phyloP scores from a whole-genome alignment of 768 basidiomycete genomes.

The Glaciozyma antarctica region DNA sequence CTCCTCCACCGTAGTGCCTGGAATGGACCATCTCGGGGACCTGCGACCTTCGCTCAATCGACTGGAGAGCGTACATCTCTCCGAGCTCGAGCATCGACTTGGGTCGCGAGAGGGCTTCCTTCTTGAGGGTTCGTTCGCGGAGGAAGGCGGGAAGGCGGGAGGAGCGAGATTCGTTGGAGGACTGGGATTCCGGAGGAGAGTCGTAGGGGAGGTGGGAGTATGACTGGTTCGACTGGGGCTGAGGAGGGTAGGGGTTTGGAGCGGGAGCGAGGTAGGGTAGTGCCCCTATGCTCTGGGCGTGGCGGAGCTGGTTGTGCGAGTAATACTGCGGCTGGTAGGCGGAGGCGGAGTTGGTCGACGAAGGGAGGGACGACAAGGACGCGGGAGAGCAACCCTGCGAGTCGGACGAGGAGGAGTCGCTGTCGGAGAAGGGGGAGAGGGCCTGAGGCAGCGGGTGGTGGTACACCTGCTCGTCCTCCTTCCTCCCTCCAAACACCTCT shows the following conservation, averaged over 20 bases:
- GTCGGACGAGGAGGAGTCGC: conserved; percentile 11
- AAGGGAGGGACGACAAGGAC: conserved; percentile 25
- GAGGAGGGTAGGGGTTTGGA: no score
- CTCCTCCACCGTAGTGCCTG: not conserved
- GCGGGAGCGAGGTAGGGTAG: no score
- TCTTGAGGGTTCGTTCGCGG: conserved; percentile 10
- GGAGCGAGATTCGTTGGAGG: not conserved
- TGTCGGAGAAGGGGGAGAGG: conserved; percentile 25
- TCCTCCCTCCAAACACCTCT: conserved; percentile 9
- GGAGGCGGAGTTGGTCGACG: conserved; percentile 22
- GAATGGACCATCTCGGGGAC: not conserved
- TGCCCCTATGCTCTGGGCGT: conserved; percentile 13
- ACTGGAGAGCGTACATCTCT: conserved; percentile 11
- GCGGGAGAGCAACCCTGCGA: conserved; percentile 24
- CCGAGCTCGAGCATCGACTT: conserved; percentile 33
- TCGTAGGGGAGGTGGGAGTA: not conserved
- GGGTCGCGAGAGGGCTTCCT: conserved; percentile 17
- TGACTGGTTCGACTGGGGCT: not conserved
- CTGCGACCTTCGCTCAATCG: not conserved
- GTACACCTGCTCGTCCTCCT: conserved; percentile 8
- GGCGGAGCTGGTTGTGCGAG: not conserved
- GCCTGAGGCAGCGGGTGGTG: conserved; percentile 5
- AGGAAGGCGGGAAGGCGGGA: conserved; percentile 29
- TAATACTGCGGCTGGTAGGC: conserved; percentile 8
- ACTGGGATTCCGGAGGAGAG: not conserved